Base-by-base conservation (phyloP, 1,284 basidiomycete species). In the Trichosporon faecale region DNA sequence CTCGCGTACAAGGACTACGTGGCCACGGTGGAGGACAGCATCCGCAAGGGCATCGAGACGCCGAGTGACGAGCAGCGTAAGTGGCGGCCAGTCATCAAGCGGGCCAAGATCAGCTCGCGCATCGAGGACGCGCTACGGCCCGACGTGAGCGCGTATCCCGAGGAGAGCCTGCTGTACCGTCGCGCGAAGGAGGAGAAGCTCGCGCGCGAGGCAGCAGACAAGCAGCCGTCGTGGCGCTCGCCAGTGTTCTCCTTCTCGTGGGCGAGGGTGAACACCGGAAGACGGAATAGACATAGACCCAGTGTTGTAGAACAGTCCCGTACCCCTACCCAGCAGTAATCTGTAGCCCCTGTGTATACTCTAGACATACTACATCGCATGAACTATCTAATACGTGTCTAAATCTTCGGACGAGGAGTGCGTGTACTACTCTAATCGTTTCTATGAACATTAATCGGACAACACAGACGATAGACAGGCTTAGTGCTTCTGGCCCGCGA, bases 91-190 rank as follows among this genome's bases (percentile, higher is more conserved):
- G 18, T 31, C 6, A 29, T 61, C 6, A 61, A 61, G 27, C 16
- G 57, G 16, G 57, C 29, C 66, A 55, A 44, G 23, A 33, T 72
- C 63, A 66, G 66, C 33, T 49, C 52, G 12, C 49, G 61, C 16
- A 60, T 72, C 27, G 67, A 70, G 16, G 68, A 72, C 37, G 27
- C 68, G 2, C 61, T 72, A 7, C 60, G 70, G 1, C 68, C 68
- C 2, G 14, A 61, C 23, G 40, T 66, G 1, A 64, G 66, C 14
- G 57, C 65, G 35, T 61, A 65, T 16, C 55, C 60, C 0, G 57
- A 66, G 6, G 40, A 44, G 35, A 70, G 68, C 12, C 18, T 67
- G 7, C 52, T 69, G 8, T 72, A 68, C 49, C 64, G 65, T 9
- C 67, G 70, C 29, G 57, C 57, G 3, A 18, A 31, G 27, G 57